Evolutionary conservation across 208 protist species (phyloP).

Genomic region (Acanthamoeba healyi): DNA sequence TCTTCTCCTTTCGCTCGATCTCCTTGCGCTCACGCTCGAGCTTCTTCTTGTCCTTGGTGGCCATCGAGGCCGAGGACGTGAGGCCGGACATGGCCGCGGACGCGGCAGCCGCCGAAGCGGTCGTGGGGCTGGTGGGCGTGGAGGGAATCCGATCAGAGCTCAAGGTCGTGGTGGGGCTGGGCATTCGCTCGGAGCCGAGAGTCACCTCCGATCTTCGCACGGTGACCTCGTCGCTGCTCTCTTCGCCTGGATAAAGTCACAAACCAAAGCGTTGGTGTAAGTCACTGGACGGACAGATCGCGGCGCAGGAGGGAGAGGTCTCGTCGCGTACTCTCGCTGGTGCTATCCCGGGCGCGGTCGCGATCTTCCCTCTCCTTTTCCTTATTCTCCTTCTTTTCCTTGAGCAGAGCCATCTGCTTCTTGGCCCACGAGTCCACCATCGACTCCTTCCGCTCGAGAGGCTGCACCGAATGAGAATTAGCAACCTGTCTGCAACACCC

Average conservation of each 20-base stretch:
- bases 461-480: background rate
- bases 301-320: background rate
- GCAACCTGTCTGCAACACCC: background rate
- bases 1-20: conserved; percentile 27
- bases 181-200: background rate
- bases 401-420: conserved; percentile 41
- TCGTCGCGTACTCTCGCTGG: conserved; percentile 27
- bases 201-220: background rate
- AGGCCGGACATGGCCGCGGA: background rate
- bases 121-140: background rate
- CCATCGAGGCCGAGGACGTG: background rate
- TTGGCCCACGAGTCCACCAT: conserved; percentile 51
- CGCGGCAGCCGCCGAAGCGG: background rate
- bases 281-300: background rate
- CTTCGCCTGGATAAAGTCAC: background rate
- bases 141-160: background rate
- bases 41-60: conserved; percentile 41
- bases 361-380: background rate
- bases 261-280: background rate
- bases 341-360: background rate
- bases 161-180: background rate
- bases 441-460: background rate
- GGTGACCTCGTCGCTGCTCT: conserved; percentile 27
- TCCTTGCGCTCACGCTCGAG: conserved; percentile 22
- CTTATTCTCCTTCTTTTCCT: conserved; percentile 23